phyloP scores from a whole-genome alignment of 495 filamentous ascomycete species.

The Daldinia decipiens region DNA sequence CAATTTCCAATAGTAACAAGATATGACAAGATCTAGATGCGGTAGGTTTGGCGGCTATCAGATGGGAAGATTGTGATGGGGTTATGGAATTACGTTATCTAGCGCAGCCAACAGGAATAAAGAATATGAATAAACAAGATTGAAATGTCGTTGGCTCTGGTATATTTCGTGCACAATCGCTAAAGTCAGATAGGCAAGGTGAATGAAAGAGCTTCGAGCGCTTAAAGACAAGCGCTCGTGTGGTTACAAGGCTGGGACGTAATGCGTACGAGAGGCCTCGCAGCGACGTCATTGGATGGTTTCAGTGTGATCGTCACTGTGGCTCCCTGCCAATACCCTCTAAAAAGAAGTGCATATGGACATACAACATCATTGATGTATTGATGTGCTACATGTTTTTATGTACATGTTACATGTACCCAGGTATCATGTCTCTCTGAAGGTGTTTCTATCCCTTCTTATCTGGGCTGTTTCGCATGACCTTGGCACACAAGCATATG shows the following conservation, averaged over 20 bases:
- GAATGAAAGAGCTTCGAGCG: conserved; percentile 28
- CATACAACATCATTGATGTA: neutral
- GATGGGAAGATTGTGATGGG: neutral
- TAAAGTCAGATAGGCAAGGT: conserved; percentile 4
- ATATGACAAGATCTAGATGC: conserved; percentile 6
- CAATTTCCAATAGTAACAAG: conserved; percentile 11
- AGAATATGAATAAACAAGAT: conserved; percentile 13
- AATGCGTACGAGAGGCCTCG: conserved; percentile 36
- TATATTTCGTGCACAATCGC: conserved; percentile 30
- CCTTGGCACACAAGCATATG: neutral
- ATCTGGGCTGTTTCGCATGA: conserved; percentile 14
- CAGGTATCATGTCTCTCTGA: neutral
- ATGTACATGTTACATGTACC: too few species aligned
- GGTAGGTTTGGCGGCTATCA: conserved; percentile 18
- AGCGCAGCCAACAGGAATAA: conserved; percentile 31
- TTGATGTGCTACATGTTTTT: conserved; percentile 5
- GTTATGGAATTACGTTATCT: conserved; percentile 6
- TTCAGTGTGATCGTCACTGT: conserved; percentile 35
- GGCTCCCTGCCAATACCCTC: neutral
- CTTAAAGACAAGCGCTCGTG: conserved; percentile 43
- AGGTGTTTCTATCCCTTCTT: conserved; percentile 1
- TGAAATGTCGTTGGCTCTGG: conserved; percentile 4
- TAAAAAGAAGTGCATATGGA: neutral
- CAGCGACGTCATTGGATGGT: conserved; percentile 42
- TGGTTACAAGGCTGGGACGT: conserved; percentile 40